These are phyloP conservation scores for Diutina pseudorugosa DNA, from an alignment of 1,139 yeast species.

Conservation along the genomic window DNA sequence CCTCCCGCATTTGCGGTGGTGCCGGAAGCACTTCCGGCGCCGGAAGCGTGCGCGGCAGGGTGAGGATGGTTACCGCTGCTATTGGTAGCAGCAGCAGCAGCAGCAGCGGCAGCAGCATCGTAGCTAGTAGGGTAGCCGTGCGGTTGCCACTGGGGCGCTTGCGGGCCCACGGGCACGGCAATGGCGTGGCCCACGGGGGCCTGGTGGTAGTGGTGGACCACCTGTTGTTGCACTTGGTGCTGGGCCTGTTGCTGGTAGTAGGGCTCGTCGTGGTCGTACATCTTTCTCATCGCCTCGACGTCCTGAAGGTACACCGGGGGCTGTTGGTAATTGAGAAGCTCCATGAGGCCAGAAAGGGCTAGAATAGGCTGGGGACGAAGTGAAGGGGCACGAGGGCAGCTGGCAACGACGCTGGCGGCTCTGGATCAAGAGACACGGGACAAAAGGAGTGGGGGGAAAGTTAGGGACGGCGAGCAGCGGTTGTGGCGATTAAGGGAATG, in stretches of 20 bases:
- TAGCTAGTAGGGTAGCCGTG: neutral
- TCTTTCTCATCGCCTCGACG: slow-evolving; percentile 1
- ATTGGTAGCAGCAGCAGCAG: neutral
- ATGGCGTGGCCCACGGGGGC: neutral
- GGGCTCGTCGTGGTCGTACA: slow-evolving; percentile 1
- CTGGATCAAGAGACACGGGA: neutral
- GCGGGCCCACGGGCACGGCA: neutral
- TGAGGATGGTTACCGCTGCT: too few species aligned
- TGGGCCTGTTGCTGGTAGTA: neutral
- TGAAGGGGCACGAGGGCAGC: too few species aligned
- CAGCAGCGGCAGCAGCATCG: neutral
- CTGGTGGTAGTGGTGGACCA: neutral
- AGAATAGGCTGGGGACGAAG: too few species aligned
- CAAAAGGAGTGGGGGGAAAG: neutral
- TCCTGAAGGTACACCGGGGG: slow-evolving; percentile 2
- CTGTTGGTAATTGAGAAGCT: slow-evolving; percentile 3
- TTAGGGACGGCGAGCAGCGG: neutral
- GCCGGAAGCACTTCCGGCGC: neutral
- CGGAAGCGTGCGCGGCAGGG: too few species aligned
- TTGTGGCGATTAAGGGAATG: too few species aligned
- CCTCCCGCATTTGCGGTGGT: neutral
- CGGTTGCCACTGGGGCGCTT: neutral
- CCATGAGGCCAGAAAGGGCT: neutral
- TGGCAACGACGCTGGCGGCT: too few species aligned
- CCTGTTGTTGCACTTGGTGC: neutral